phyloP scores from a whole-genome alignment of 257 asterid genomes.

The Capsicum rhomboideum region DNA sequence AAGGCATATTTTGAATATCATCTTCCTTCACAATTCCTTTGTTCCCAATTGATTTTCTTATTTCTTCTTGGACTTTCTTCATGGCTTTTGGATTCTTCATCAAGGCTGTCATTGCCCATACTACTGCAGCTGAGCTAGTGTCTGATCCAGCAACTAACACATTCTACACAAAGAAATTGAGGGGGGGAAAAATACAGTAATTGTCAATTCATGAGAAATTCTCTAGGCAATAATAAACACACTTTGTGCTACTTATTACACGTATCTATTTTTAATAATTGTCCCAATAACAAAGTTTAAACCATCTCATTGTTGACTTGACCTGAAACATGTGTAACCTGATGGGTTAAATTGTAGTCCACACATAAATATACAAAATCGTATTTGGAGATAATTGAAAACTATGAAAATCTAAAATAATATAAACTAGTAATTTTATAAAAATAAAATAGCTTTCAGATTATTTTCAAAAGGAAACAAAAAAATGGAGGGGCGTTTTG shows the following conservation, averaged over 20 bases:
- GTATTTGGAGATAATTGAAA: no score
- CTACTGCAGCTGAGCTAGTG: neutral
- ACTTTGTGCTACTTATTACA: neutral
- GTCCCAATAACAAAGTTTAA: no score
- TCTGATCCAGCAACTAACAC: neutral
- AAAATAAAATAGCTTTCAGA: no score
- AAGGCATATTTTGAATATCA: neutral
- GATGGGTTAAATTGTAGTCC: no score
- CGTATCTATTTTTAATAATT: no score
- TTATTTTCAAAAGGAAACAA: no score
- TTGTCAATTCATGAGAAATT: neutral
- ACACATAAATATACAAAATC: no score
- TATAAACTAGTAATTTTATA: no score
- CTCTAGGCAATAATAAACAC: neutral
- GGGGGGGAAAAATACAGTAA: neutral
- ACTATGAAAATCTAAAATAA: no score
- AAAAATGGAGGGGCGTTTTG: no score
- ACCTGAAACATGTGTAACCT: no score
- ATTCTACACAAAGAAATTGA: neutral
- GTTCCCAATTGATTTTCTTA: neutral
- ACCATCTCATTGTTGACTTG: no score
- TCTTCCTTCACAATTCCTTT: neutral
- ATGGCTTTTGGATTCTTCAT: neutral
- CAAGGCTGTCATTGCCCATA: neutral
- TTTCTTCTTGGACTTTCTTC: neutral